phyloP scores from a whole-genome alignment of 805 yeast species.

The Suhomyces xylopsoci region DNA sequence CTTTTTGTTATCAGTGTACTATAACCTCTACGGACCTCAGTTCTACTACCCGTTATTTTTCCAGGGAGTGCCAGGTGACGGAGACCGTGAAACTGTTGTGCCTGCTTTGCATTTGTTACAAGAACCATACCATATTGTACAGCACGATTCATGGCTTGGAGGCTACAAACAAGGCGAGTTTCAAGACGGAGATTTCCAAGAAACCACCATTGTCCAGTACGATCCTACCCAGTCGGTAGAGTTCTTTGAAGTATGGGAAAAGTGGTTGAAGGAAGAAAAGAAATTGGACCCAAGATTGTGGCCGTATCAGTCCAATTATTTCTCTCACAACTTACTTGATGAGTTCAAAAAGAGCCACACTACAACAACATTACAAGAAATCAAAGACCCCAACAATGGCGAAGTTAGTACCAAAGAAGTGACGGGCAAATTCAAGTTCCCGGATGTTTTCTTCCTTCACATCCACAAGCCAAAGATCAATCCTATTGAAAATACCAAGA shows the following conservation, averaged over 20 bases:
- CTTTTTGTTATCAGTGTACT: constrained; percentile 31
- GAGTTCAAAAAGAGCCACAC: constrained; percentile 9
- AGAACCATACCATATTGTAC: constrained; percentile 31
- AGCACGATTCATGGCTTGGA: constrained; percentile 19
- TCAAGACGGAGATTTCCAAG: constrained; percentile 13
- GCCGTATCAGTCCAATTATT: constrained; percentile 14
- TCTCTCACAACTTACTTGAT: constrained; percentile 9
- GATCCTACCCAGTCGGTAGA: constrained; percentile 15
- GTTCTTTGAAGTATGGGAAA: constrained; percentile 23
- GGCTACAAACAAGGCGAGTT: constrained; percentile 12
- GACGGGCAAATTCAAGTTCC: constrained; percentile 8
- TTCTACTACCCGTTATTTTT: constrained; percentile 29
- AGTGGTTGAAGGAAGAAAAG: constrained; percentile 19
- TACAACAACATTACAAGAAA: background rate
- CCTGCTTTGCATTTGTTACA: constrained; percentile 37
- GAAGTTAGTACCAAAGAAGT: background rate
- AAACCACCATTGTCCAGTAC: constrained; percentile 23
- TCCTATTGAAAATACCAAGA: constrained; percentile 13
- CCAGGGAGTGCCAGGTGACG: constrained; percentile 34
- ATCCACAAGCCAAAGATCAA: constrained; percentile 20
- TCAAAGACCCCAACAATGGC: constrained; percentile 2
- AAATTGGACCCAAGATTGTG: constrained; percentile 16
- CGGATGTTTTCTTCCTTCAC: constrained; percentile 19
- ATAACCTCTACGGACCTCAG: constrained; percentile 29
- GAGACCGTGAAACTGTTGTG: constrained; percentile 37